These are phyloP conservation scores for Obelidium mucronatum DNA, from an alignment of 192 early-diverging fungal species.

Conservation along the genomic window DNA sequence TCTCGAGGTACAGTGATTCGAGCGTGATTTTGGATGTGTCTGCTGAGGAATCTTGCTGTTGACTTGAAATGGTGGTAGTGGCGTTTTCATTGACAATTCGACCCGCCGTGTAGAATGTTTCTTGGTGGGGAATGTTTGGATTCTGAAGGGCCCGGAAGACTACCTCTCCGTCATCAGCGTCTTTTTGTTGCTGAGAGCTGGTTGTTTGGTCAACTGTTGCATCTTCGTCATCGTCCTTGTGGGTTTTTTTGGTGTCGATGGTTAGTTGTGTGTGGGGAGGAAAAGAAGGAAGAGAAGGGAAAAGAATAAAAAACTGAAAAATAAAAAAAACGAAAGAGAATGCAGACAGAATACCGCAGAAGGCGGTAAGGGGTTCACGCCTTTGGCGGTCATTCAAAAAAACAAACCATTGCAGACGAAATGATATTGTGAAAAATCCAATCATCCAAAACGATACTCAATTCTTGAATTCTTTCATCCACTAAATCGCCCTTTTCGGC, in stretches of 20 bases:
- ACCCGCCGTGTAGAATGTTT: constrained; percentile 73
- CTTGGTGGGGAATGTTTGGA: constrained; percentile 54
- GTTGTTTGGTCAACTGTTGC: neutral
- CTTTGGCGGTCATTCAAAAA: neutral
- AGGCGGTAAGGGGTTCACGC: constrained; percentile 10
- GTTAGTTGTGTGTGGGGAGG: too few relatives aligned
- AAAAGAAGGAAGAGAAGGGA: neutral
- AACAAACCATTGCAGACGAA: constrained; percentile 10
- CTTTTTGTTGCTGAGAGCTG: neutral
- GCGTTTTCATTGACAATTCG: constrained; percentile 62
- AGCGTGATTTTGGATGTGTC: constrained; percentile 68
- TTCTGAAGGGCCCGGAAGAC: constrained; percentile 56
- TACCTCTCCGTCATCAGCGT: neutral
- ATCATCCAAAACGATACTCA: constrained; percentile 54
- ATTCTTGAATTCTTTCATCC: constrained; percentile 62
- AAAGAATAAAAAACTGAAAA: neutral
- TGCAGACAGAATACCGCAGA: too few relatives aligned
- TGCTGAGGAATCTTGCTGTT: constrained; percentile 41
- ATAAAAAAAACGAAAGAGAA: neutral
- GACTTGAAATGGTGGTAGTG: neutral
- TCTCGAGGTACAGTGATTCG: constrained; percentile 78
- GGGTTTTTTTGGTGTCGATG: neutral
- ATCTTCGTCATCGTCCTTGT: neutral
- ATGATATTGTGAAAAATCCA: constrained; percentile 25
- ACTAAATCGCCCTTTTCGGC: constrained; percentile 67